A percentile compares a stretch with the other conserved stretches of the same genome.
Conservation (phyloP, 345 rosid species). For the Eucalyptus marginata region DNA sequence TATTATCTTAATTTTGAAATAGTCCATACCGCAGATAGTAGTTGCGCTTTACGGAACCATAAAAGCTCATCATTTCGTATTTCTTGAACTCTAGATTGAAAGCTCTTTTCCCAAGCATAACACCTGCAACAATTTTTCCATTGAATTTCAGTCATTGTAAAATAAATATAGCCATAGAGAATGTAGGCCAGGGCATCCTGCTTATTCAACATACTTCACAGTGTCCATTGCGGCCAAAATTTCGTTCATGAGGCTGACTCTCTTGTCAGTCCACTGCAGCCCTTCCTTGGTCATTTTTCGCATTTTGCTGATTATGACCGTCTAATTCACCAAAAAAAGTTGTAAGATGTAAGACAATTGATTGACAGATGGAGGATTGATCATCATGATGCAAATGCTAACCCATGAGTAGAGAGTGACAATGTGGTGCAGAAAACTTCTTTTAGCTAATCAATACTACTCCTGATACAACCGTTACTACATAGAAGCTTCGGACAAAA, state of each 20-base stretch:
- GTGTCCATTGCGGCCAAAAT: constrained; percentile 93
- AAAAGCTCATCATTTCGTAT: constrained; percentile 70
- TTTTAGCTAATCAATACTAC: neutral
- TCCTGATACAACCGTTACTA: neutral
- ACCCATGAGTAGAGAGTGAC: neutral
- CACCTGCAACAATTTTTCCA: constrained; percentile 34
- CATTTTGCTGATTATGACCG: constrained; percentile 78
- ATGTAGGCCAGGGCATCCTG: neutral
- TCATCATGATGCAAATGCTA: neutral
- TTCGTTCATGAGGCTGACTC: constrained; percentile 89
- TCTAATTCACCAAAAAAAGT: constrained; percentile 24
- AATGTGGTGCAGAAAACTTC: neutral
- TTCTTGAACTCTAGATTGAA: constrained; percentile 59
- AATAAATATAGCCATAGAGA: neutral
- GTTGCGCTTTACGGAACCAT: constrained; percentile 84
- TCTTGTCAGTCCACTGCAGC: constrained; percentile 83
- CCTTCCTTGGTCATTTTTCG: constrained; percentile 84
- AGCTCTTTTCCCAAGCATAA: constrained; percentile 96
- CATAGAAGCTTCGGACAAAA: neutral
- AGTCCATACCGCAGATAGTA: constrained; percentile 64
- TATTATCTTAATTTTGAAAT: neutral
- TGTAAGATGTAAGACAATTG: neutral
- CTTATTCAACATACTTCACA: constrained; percentile 57
- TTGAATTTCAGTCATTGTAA: neutral
- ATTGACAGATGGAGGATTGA: neutral